These are phyloP conservation scores for Aristolochia fimbriata DNA, from an alignment of 164 flowering plant species.

Conservation along the genomic window DNA sequence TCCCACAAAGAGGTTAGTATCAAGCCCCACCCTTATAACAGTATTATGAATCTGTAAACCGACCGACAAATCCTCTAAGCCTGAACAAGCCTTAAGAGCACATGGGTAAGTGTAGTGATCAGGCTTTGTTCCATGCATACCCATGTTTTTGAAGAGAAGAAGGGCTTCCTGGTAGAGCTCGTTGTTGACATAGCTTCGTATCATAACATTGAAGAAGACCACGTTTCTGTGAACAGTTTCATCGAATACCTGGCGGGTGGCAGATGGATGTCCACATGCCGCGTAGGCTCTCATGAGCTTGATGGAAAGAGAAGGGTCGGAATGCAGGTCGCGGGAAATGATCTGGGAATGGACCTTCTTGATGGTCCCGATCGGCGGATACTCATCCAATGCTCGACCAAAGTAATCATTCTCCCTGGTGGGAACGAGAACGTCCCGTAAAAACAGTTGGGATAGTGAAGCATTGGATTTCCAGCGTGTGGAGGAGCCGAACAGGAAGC, in stretches of 20 bases:
- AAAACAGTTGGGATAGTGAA: not conserved
- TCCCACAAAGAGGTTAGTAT: constrained; percentile 6
- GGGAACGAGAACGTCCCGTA: not conserved
- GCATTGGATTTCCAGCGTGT: not conserved
- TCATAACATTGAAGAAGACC: constrained; percentile 13
- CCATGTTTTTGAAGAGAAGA: constrained; percentile 3
- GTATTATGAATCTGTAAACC: constrained; percentile 8
- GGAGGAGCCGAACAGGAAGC: not conserved
- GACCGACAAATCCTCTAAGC: constrained; percentile 4
- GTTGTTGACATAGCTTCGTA: constrained; percentile 12
- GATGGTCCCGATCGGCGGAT: not conserved
- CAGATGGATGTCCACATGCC: constrained; percentile 1
- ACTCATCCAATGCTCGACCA: constrained; percentile 5
- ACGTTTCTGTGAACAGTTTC: constrained; percentile 5
- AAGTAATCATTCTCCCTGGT: not conserved
- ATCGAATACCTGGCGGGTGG: constrained; percentile 6
- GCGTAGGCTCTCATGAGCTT: constrained; percentile 12
- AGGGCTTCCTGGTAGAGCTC: constrained; percentile 9
- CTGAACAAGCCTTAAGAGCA: constrained; percentile 12
- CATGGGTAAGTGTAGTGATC: constrained; percentile 15
- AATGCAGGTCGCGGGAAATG: not conserved
- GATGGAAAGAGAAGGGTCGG: constrained; percentile 6
- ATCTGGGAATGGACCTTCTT: constrained; percentile 6
- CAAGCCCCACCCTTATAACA: constrained; percentile 4
- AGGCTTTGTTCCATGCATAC: not conserved